Base-by-base conservation (phyloP, 345 rosid species). In the Clarkia xantiana region DNA sequence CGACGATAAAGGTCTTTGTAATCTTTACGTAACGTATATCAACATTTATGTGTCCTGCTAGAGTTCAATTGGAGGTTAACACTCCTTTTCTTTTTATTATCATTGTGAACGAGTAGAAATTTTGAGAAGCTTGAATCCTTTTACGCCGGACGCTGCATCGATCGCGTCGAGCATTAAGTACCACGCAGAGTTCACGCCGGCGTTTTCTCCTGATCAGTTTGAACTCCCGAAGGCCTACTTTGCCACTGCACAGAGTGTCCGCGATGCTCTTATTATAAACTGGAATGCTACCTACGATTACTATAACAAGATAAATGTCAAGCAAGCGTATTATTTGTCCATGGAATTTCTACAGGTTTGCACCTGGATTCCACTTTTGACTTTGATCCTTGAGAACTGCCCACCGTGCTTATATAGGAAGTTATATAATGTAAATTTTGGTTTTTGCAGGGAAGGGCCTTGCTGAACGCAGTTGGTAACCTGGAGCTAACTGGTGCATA, bases 391-490 rank as follows among this genome's bases (percentile, higher is more conserved):
- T 12, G 15, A 17, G 15, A 14, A 22, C 16, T 6, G 14, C 14
- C 15, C 14, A n/a, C 25, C 9, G 52, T 39, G 34, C 3, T 11
- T 23, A 0, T 20, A 23, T 14, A 11, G n/a, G 9, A 22, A 19
- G 14, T 17, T 48, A 13, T 11, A 13, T 48, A 14, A 8, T 17
- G 19, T 13, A 18, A 39, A 29, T 29, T 13, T 15, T 15, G 16
- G 45, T 42, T 59, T 29, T 9, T 66, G 52, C 74, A 80, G 77
- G 79, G 83, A 17, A 68, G 87, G 65, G 83, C 77, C 13, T 51
- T 80, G 72, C 68, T 77, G n/a, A 75, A 75, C 61, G 87, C 74
- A 38, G 62, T 80, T 25, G 79, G 81, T 44, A 80, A 75, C 58
- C 61, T 80, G 56, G 77, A 72, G 67, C 72, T 77, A 17, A 40